phyloP scores from a whole-genome alignment of 2,329 filamentous ascomycete genomes.

The Penicillium corylophilum region DNA sequence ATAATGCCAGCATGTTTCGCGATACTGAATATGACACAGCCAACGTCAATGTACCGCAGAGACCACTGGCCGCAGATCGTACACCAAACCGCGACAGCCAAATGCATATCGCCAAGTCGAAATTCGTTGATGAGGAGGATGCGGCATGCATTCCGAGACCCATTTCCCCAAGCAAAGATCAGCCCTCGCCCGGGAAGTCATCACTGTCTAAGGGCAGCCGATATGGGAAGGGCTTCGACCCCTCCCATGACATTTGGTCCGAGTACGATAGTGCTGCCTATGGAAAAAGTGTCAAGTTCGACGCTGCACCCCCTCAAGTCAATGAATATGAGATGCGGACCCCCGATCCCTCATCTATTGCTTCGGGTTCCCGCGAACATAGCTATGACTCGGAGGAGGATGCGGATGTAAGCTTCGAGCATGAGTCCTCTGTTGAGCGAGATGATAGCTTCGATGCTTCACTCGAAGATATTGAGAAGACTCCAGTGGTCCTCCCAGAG shows the following conservation, averaged over 20 bases:
- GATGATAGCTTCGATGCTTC: constrained; percentile 96
- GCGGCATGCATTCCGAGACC: constrained; percentile 34
- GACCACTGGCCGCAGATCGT: constrained; percentile 68
- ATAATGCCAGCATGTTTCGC: constrained; percentile 86
- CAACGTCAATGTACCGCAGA: constrained; percentile 72
- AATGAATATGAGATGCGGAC: constrained; percentile 99
- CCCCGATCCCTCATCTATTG: constrained; percentile 88
- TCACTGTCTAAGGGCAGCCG: constrained; percentile 69
- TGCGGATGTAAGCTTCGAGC: constrained; percentile 62
- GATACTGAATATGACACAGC: constrained; percentile 92
- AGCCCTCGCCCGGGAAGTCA: constrained; percentile 81
- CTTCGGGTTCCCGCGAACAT: constrained; percentile 84
- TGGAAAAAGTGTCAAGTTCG: constrained; percentile 96
- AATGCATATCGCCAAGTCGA: constrained; percentile 64
- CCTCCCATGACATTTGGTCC: constrained; percentile 66
- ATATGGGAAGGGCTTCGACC: constrained; percentile 62
- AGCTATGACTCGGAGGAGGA: constrained; percentile 83
- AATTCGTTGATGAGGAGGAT: constrained; percentile 19
- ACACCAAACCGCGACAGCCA: constrained; percentile 63
- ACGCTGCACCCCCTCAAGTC: constrained; percentile 86
- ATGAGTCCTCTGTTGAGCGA: constrained; percentile 60
- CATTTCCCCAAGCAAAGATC: constrained; percentile 64
- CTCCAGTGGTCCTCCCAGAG: constrained; percentile 93
- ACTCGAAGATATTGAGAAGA: constrained; percentile 93
- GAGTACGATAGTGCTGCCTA: constrained; percentile 60